Conservation (phyloP, 495 filamentous ascomycete species). For the Sporormia fimetaria region DNA sequence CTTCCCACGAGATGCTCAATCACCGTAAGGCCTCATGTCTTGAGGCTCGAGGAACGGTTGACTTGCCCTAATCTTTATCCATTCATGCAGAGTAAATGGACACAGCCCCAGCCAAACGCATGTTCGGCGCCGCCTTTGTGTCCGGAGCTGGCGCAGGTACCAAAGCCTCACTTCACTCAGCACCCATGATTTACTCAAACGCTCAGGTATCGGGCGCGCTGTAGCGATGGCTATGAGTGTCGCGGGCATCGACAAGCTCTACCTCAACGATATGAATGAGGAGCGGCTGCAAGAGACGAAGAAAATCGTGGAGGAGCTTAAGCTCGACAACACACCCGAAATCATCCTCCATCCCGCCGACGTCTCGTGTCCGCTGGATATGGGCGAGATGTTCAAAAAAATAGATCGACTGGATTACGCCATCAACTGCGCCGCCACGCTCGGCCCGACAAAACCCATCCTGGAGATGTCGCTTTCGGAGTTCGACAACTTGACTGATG, state of each 20-base stretch:
- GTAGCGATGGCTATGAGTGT: slow-evolving; percentile 29
- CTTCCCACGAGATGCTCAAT: no score
- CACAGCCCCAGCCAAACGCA: no score
- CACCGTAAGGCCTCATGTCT: no score
- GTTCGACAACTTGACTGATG: slow-evolving; percentile 34
- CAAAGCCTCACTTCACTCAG: neutral
- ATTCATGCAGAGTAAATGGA: no score
- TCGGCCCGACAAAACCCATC: slow-evolving; percentile 20
- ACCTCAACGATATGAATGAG: slow-evolving; percentile 28
- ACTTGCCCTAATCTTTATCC: no score
- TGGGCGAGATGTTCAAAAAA: slow-evolving; percentile 16
- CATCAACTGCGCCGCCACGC: slow-evolving; percentile 27
- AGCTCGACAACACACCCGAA: slow-evolving; percentile 14
- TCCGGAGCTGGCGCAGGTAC: slow-evolving; percentile 34
- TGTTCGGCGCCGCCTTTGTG: slow-evolving; percentile 31
- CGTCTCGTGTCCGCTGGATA: slow-evolving; percentile 24
- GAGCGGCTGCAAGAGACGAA: slow-evolving; percentile 15
- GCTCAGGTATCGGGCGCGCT: slow-evolving; percentile 30
- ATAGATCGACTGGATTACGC: slow-evolving; percentile 23
- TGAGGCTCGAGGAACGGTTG: no score
- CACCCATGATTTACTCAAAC: neutral
- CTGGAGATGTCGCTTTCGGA: slow-evolving; percentile 30
- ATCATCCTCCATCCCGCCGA: slow-evolving; percentile 25
- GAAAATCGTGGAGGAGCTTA: slow-evolving; percentile 9
- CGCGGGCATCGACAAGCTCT: slow-evolving; percentile 28